Percentiles rank a stretch among this genome's conserved stretches.
Evolutionary conservation across 441 rosid genomes (phyloP).

Genomic region (Brassica hybrid): DNA sequence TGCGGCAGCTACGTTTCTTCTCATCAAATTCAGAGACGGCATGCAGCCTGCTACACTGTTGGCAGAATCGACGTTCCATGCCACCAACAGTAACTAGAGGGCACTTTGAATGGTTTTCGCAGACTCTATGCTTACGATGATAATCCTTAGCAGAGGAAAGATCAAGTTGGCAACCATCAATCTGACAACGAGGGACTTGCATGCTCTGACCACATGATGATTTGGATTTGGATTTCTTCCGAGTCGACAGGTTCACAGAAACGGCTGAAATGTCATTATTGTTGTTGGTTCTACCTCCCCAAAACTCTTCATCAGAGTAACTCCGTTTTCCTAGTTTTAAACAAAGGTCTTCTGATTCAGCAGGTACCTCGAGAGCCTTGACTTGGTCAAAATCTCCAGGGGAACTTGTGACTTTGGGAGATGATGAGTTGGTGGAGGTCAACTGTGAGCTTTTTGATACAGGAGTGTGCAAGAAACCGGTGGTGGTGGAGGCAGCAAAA

Average conservation of each 20-base stretch:
- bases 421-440: constrained; percentile 37
- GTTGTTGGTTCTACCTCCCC: constrained; percentile 28
- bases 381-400: constrained; percentile 31
- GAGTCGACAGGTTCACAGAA: constrained; percentile 38
- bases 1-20: constrained; percentile 92
- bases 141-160: constrained; percentile 74
- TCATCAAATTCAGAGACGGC: constrained; percentile 86
- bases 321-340: constrained; percentile 45
- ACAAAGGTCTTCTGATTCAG: constrained; percentile 46
- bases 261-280: constrained; percentile 37
- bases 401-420: constrained; percentile 44
- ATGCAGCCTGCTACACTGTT: constrained; percentile 97
- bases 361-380: constrained; percentile 34
- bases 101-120: constrained; percentile 79
- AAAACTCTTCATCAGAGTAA: constrained; percentile 40
- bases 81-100: constrained; percentile 69
- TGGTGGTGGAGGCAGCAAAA: constrained; percentile 49
- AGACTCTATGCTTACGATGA: constrained; percentile 79
- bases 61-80: constrained; percentile 83
- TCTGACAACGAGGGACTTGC: constrained; percentile 70
- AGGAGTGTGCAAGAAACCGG: constrained; percentile 38
- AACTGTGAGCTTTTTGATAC: constrained; percentile 44
- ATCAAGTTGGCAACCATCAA: constrained; percentile 70
- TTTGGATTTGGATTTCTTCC: constrained; percentile 68
- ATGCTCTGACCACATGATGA: constrained; percentile 53